Evolutionary conservation across 1,284 basidiomycete genomes (phyloP), one percentile per base, ranked within the genome.

Genomic region (Xerocomus tenax): DNA sequence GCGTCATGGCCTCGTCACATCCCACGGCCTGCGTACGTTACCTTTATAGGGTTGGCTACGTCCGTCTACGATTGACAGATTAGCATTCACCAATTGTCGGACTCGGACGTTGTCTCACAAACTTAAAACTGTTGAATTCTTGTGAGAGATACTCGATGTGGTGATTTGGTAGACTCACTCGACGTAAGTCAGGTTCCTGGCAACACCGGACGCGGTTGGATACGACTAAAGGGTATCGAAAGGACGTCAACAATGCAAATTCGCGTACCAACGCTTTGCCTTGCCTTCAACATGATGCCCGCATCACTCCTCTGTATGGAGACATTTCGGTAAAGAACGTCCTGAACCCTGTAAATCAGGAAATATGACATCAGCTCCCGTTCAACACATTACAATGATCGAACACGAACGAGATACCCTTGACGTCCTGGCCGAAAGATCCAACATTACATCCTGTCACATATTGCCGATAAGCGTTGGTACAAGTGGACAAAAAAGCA

Each of bases 391-490:
- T 19, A 6, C 21, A 35, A 26, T 13, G 15, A 23, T 3, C 5
- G 28, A 15, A 6, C 5, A 51, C 55, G 2, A 8, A 60, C 47
- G 18, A 48, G 26, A 30, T 57, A 19, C 4, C 26, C 16, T n/a
- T 29, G 5, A 3, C 34, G 6, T 13, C 4, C 10, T 26, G 0
- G 6, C 48, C 58, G 42, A 61, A 60, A 10, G 48, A 58, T 16
- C 52, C 45, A 13, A 58, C 47, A 26, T 58, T 60, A 13, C 59
- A 52, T 6, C 57, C 58, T 62, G 25, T 1, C 12, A 21, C n/a
- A 43, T 8, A 6, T 30, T 8, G 25, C 15, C 5, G 28, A 35
- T 42, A 10, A n/a, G 12, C n/a, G 10, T 16, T 21, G 21, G 21
- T 28, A 41, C 3, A 9, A 42, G 9, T 0, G 1, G 28, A 25